A percentile compares a stretch with the other conserved stretches of the same genome.
These are phyloP conservation scores for Ophiosphaerella korrae DNA, from an alignment of 2,329 filamentous ascomycete genomes.

Conservation along the genomic window DNA sequence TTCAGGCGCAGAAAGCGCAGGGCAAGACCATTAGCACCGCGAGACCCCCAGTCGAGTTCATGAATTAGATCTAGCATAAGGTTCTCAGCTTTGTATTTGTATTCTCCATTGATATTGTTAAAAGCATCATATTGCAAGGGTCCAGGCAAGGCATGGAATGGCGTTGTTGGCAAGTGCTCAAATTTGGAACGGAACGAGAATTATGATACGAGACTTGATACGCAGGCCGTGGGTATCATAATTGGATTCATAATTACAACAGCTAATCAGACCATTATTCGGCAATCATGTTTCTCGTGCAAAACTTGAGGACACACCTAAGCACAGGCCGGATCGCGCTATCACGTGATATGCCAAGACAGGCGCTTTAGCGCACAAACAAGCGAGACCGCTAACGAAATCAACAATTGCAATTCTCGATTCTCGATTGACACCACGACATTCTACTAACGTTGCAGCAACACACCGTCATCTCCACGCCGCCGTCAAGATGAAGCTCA, in stretches of 20 bases:
- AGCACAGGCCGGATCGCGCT: not conserved
- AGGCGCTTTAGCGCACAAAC: constrained; percentile 11
- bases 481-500: constrained; percentile 71
- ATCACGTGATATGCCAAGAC: constrained; percentile 13
- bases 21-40: constrained; percentile 41
- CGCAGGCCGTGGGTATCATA: too few species aligned
- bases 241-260: too few species aligned
- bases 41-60: constrained; percentile 48
- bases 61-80: constrained; percentile 25
- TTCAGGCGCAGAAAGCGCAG: constrained; percentile 40
- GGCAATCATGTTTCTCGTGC: too few species aligned
- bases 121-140: constrained; percentile 15
- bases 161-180: constrained; percentile 24
- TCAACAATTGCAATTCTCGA: constrained; percentile 16
- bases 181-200: not conserved
- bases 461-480: constrained; percentile 38
- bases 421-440: constrained; percentile 22
- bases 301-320: too few species aligned
- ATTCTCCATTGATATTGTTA: constrained; percentile 15
- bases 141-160: constrained; percentile 23
- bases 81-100: constrained; percentile 4
- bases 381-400: constrained; percentile 13
- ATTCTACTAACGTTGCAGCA: constrained; percentile 46
- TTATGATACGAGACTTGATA: too few species aligned
- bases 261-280: too few species aligned